A percentile compares a stretch with the other conserved stretches of the same genome.
Conservation (phyloP, 331 rosid species). For the Cydonia oblonga region DNA sequence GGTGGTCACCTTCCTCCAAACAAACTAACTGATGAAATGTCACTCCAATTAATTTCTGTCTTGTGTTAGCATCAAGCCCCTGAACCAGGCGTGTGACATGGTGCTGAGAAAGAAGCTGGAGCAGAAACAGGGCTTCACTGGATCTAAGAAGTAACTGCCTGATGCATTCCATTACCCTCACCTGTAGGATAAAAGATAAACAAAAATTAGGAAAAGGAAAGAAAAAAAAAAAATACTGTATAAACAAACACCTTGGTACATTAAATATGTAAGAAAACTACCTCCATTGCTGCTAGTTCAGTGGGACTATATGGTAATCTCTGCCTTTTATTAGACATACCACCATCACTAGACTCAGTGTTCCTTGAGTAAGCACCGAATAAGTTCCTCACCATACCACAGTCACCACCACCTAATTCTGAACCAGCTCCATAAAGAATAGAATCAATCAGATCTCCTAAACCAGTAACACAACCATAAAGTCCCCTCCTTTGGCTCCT, state of each 20-base stretch:
- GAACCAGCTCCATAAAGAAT: conserved; percentile 76
- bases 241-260: conserved; percentile 1
- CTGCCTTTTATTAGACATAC: conserved; percentile 6
- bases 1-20: conserved; percentile 83
- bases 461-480: conserved; percentile 92
- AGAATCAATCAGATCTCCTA: conserved; percentile 80
- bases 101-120: conserved; percentile 96
- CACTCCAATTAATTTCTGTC: conserved; percentile 44
- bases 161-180: conserved; percentile 96
- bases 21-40: conserved; percentile 24
- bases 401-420: conserved; percentile 67
- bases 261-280: conserved; percentile 20
- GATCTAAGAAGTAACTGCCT: conserved; percentile 94
- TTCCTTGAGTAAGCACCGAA: conserved; percentile 71
- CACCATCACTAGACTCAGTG: conserved; percentile 60
- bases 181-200: conserved; percentile 36
- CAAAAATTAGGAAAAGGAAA: conserved; percentile 18
- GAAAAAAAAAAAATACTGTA: background rate
- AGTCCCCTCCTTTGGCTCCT: conserved; percentile 93
- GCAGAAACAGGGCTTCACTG: conserved; percentile 82
- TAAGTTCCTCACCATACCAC: conserved; percentile 70
- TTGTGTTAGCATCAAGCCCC: conserved; percentile 58
- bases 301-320: conserved; percentile 38
- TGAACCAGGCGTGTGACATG: conserved; percentile 83
- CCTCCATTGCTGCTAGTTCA: conserved; percentile 99